Evolutionary conservation across 75 land plant genomes (phyloP), one percentile per base, ranked within the genome.

Genomic region (Azolla pinnata): DNA sequence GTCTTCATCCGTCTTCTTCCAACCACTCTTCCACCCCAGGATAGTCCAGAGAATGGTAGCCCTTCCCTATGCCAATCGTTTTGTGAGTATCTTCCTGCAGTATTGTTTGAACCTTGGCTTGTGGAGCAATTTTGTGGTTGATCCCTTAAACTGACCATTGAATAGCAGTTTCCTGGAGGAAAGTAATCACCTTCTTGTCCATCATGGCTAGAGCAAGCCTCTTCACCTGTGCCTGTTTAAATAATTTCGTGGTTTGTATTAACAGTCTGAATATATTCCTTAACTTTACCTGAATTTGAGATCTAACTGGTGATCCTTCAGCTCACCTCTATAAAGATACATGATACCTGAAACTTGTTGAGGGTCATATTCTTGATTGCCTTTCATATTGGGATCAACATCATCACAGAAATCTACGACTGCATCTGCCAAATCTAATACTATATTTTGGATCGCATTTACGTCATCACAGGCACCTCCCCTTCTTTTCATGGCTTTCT

Each of bases 1-100:
- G 67, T 71, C 57, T 76, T 84, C 26, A 75, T 70, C 57, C 68
- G 73, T 65, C 78, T 75, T 63, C 72, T 80, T 1, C 81, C 81
- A 16, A 92, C 97, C 54, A 81, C 71, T 69, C 93, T 79, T 46
- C 86, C 86, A 75, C 93, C 88, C 86, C 92, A 90, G 19, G 83
- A 73, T 44, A 71, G 75, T 32, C 79, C 32, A 32, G 55, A 50
- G 52, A 66, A 72, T 46, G 79, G 54, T 52, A 24, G 2, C 33
- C 67, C 60, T 51, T 74, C 76, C 57, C 81, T 78, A 40, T 69
- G 70, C 79, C 83, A 79, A 45, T 75, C 80, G 75, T 45, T 77
- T 2, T 73, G 38, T 16, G 54, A 65, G 2, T 60, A 29, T 27
- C 54, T 63, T 54, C 44, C 47, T 38, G 47, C 33, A 20, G 77